Conservation (phyloP, 1,284 basidiomycete genomes). For the Rhodofomes roseus region DNA sequence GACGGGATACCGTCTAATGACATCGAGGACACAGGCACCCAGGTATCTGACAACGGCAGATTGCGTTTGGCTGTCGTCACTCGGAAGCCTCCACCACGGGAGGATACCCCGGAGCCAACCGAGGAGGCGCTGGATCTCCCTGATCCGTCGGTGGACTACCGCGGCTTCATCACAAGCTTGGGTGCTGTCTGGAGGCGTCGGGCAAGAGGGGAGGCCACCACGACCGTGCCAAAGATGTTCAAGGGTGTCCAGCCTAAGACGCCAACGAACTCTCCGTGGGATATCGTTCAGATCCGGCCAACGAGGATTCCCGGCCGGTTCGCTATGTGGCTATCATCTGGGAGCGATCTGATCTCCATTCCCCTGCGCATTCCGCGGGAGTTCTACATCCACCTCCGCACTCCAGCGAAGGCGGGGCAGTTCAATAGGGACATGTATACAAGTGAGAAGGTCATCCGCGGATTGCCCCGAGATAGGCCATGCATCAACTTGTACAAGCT, state of each 20-base stretch:
- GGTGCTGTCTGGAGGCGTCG: conserved; percentile 76
- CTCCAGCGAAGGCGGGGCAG: conserved; percentile 50
- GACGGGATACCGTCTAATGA: conserved; percentile 38
- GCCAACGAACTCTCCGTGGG: conserved; percentile 70
- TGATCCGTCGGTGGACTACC: conserved; percentile 57
- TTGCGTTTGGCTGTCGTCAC: conserved; percentile 55
- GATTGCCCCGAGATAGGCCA: conserved; percentile 78
- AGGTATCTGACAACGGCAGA: conserved; percentile 24
- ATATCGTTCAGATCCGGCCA: conserved; percentile 87
- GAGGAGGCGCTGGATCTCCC: conserved; percentile 45
- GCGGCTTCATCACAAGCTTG: conserved; percentile 75
- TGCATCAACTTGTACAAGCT: conserved; percentile 84
- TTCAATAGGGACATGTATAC: conserved; percentile 74
- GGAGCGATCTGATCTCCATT: conserved; percentile 76
- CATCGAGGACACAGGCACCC: conserved; percentile 65
- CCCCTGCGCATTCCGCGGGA: conserved; percentile 86
- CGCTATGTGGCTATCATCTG: conserved; percentile 86
- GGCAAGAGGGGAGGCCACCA: conserved; percentile 30
- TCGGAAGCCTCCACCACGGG: conserved; percentile 40
- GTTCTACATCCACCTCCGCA: conserved; percentile 91
- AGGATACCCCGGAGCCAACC: conserved; percentile 37
- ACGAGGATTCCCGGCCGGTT: conserved; percentile 82
- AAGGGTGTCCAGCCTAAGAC: conserved; percentile 64
- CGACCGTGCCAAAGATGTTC: conserved; percentile 76
- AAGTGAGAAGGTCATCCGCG: conserved; percentile 72